phyloP scores from a whole-genome alignment of 2,329 filamentous ascomycete species.

The Sporothrix globosa region DNA sequence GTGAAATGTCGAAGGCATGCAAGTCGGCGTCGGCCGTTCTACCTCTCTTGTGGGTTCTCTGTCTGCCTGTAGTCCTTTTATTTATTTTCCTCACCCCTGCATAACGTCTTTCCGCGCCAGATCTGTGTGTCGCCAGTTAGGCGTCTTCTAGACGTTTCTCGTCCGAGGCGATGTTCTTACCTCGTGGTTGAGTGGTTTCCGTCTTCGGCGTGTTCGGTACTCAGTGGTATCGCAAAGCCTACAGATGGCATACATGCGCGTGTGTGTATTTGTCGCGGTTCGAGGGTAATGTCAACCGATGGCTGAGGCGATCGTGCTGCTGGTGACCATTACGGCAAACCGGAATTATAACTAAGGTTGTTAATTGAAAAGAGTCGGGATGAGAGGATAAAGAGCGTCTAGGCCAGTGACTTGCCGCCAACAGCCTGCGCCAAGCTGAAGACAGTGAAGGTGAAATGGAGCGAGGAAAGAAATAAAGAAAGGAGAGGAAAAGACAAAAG shows the following conservation, averaged over 20 bases:
- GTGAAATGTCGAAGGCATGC: not conserved
- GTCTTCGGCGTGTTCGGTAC: not conserved
- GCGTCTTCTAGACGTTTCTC: constrained; percentile 11
- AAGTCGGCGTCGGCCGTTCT: not conserved
- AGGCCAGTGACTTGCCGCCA: not conserved
- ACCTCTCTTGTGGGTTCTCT: too few species aligned
- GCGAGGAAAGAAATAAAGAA: not conserved
- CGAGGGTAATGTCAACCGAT: constrained; percentile 23
- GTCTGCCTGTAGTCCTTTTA: constrained; percentile 5
- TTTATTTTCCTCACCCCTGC: constrained; percentile 32
- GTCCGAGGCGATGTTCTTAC: not conserved
- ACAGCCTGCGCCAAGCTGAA: not conserved
- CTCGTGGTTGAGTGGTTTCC: constrained; percentile 6
- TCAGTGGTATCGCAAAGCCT: not conserved
- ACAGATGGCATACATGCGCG: constrained; percentile 10
- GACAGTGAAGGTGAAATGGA: not conserved
- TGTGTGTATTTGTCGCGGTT: constrained; percentile 9
- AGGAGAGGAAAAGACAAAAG: not conserved
- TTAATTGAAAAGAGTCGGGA: constrained; percentile 3
- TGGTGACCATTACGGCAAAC: constrained; percentile 29
- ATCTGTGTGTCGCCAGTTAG: constrained; percentile 5
- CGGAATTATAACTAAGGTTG: constrained; percentile 10
- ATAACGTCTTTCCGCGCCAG: constrained; percentile 35
- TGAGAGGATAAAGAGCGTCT: not conserved
- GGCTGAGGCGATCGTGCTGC: not conserved